Evolutionary conservation across 495 filamentous ascomycete genomes (phyloP).

Genomic region (Chaetomium tenue): DNA sequence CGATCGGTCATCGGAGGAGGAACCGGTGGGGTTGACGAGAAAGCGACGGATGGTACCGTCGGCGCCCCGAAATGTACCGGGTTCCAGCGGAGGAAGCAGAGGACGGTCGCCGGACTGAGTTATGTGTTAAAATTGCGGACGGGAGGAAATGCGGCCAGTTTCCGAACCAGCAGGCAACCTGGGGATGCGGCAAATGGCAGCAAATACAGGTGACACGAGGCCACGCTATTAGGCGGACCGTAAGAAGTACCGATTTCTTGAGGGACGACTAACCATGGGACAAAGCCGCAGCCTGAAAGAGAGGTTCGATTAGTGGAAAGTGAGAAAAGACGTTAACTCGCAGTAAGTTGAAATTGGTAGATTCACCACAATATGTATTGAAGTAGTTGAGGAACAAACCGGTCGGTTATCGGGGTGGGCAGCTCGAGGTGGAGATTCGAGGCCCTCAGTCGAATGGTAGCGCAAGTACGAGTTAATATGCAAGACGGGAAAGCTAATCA

Average conservation of each 20-base stretch:
- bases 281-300: slow-evolving; percentile 19
- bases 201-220: neutral
- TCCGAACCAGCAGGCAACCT: neutral
- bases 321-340: neutral
- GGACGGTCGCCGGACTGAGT: slow-evolving; percentile 12
- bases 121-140: neutral
- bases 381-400: neutral
- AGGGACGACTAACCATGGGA: slow-evolving; percentile 29
- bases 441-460: neutral
- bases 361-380: neutral
- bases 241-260: slow-evolving; percentile 3
- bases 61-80: slow-evolving; percentile 43
- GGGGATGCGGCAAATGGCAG: neutral
- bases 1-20: slow-evolving; percentile 42
- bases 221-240: slow-evolving; percentile 1
- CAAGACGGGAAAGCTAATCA: neutral
- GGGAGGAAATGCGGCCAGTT: neutral
- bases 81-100: slow-evolving; percentile 36
- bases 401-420: slow-evolving; percentile 1
- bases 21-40: neutral
- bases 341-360: neutral
- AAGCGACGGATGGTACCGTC: slow-evolving; percentile 39
- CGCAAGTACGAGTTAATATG: neutral
- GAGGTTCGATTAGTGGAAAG: neutral
- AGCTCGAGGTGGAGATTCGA: neutral